These are phyloP conservation scores for Erysimum pusillum DNA, from an alignment of 441 rosid species.

Conservation along the genomic window DNA sequence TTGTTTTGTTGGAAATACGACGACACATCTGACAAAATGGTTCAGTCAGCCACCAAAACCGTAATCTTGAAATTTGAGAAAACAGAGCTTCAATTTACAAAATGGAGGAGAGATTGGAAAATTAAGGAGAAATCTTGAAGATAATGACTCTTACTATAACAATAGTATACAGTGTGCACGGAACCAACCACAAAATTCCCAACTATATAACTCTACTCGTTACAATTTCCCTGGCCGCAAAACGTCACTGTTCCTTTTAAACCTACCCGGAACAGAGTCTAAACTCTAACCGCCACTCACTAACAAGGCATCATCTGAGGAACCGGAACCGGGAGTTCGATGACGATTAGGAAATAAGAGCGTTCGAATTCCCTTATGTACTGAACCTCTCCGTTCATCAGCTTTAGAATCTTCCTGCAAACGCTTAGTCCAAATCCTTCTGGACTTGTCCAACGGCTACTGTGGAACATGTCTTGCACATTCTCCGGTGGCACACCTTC, in stretches of 20 bases:
- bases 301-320: too few species aligned
- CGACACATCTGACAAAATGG: neutral
- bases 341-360: conserved; percentile 73
- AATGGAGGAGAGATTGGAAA: neutral
- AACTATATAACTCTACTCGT: neutral
- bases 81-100: neutral
- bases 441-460: conserved; percentile 76
- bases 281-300: neutral
- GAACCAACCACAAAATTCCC: neutral
- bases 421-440: conserved; percentile 91
- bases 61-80: neutral
- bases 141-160: neutral
- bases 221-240: neutral
- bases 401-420: conserved; percentile 89
- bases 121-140: neutral
- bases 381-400: conserved; percentile 91
- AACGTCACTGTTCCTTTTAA: neutral
- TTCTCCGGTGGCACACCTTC: conserved; percentile 90
- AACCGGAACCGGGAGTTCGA: conserved; percentile 80
- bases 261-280: neutral
- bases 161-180: neutral
- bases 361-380: conserved; percentile 85
- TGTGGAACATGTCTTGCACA: conserved; percentile 91
- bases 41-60: neutral
- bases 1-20: neutral